Conservation (phyloP, 495 filamentous ascomycete genomes). For the Podospora fimiseda region DNA sequence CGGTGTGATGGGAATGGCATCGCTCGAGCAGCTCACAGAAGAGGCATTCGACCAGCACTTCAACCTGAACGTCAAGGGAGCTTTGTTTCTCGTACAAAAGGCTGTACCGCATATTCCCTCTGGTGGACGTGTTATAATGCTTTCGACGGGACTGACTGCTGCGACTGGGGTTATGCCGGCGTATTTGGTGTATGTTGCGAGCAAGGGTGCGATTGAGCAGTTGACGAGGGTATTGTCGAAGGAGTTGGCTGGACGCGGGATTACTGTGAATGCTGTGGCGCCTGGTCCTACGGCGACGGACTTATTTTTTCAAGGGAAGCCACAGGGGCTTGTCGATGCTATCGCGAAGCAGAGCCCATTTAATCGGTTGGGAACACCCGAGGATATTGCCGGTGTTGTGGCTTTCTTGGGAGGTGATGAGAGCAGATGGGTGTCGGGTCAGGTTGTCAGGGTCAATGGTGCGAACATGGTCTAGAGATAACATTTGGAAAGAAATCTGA, state of each 20-base stretch:
- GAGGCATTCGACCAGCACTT: conserved; percentile 52
- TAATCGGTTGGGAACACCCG: conserved; percentile 50
- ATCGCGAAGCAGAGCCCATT: conserved; percentile 50
- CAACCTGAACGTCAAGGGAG: conserved; percentile 60
- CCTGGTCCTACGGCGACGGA: conserved; percentile 63
- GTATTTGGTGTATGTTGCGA: conserved; percentile 56
- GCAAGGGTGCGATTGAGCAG: conserved; percentile 67
- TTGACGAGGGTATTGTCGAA: conserved; percentile 59
- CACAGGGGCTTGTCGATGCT: conserved; percentile 48
- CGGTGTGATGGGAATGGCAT: conserved; percentile 46
- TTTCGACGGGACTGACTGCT: conserved; percentile 49
- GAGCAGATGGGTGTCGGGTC: conserved; percentile 59
- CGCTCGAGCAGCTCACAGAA: conserved; percentile 53
- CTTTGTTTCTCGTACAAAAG: conserved; percentile 60
- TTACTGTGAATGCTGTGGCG: conserved; percentile 58
- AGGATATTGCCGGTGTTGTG: conserved; percentile 56
- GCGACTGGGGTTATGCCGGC: conserved; percentile 44
- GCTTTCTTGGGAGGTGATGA: conserved; percentile 46
- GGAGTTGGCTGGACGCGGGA: conserved; percentile 54
- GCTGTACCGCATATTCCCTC: conserved; percentile 54
- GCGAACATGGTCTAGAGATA: conserved; percentile 38
- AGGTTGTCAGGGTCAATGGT: conserved; percentile 57
- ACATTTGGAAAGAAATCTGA: no score
- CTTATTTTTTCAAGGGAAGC: conserved; percentile 58
- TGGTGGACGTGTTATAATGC: conserved; percentile 53